Evolutionary conservation across 371 early-diverging fungal species (phyloP), one percentile per base, ranked within the genome.

Genomic region (Apophysomyces variabilis): DNA sequence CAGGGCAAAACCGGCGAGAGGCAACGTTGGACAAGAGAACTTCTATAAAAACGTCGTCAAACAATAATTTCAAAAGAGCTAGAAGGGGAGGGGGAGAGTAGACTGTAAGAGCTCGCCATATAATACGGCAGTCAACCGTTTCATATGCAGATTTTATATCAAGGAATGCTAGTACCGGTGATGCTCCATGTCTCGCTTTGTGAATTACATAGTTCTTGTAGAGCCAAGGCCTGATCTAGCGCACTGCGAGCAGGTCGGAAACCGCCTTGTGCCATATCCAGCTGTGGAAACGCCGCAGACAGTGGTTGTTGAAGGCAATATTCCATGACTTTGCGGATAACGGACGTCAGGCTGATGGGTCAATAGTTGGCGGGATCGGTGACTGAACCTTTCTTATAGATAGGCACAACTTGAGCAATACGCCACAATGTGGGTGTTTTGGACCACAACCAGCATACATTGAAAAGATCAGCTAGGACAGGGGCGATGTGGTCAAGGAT

Each of bases 221-320:
- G n/a, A n/a, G n/a, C n/a, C n/a, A n/a, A n/a, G n/a, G n/a, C n/a
- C n/a, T n/a, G n/a, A n/a, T n/a, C n/a, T n/a, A n/a, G n/a, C n/a
- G n/a, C n/a, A n/a, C n/a, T n/a, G n/a, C n/a, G n/a, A n/a, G n/a
- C n/a, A n/a, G n/a, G n/a, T n/a, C n/a, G n/a, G n/a, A 73, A 80
- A 7, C 75, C 77, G 43, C 77, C 77, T 65, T 80, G 75, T 4
- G 64, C 74, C 0, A 68, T 13, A 37, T 80, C 58, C 1, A 70
- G 21, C 1, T 58, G 38, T 0, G 65, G 66, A 36, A 8, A 12
- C 37, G 4, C 1, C 5, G 38, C 36, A 66, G 66, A 0, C 14
- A 5, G 13, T 44, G 36, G 7, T 57, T 13, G 0, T 21, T 21
- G 26, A 21, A 68, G 57, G 39, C 65, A 65, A n/a, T 44, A 38